Evolutionary conservation across 2,329 filamentous ascomycete genomes (phyloP), one percentile per base, ranked within the genome.

Genomic region (Neonectria magnoliae): DNA sequence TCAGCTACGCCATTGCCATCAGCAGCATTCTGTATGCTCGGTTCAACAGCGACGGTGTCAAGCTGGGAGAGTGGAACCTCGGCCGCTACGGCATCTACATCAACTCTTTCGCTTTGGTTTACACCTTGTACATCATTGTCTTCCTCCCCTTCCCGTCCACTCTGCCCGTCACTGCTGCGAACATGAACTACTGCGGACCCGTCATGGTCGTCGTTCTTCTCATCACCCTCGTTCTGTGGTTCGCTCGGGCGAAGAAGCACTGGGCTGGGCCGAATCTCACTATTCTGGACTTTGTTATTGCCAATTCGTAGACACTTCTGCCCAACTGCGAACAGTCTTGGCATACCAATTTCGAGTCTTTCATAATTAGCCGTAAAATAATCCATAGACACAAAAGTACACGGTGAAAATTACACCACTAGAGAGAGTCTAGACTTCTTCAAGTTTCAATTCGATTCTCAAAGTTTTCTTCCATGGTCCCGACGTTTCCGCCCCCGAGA

Each of bases 1-100:
- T 73, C n/a, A 73, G 71, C 6, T 73, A 73, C 14, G 71, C 71
- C 16, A 73, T 73, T 4, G 69, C 69, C 2, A 73, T 73, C 31
- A 50, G 57, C 10, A 73, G 71, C 29, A 73, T 73, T 9, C 64
- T 73, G 13, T 72, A 73, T 16, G 68, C 59, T 1, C 71, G 71
- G 2, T 63, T 69, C 10, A 54, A 51, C 13, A 56, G 66, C 0
- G 56, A 48, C 13, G 60, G 29, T 0, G 41, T 73, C 20, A 71
- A 73, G 22, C 60, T 73, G 10, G 71, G 71, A 11, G 71, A 73
- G 42, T 73, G 71, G 71, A 73, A 73, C 47, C 62, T 73, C 0
- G 71, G 71, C 2, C 57, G 62, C 1, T 72, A 60, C 0, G 69
- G 71, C 0, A 25, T 71, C 8, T 55, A 64, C 4, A 14, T 72